Evolutionary conservation across 257 asterid species (phyloP).

Genomic region (Oldenlandia corymbosa): DNA sequence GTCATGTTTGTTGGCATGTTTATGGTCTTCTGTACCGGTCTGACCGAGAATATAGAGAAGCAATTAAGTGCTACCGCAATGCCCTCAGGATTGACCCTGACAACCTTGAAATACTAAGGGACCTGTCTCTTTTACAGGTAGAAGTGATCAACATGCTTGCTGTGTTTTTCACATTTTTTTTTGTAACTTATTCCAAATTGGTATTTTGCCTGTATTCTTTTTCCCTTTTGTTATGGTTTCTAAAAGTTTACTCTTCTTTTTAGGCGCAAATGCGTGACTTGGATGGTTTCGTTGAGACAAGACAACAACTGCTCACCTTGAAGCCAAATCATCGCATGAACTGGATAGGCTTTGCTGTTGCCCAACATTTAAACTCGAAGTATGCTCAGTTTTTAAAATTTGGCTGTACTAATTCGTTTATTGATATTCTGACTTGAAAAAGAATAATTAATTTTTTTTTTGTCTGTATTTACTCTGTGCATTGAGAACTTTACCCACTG

Average conservation of each 20-base stretch:
- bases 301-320: slow-evolving; percentile 87
- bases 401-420: no score
- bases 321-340: slow-evolving; percentile 99
- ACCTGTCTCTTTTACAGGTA: slow-evolving; percentile 97
- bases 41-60: slow-evolving; percentile 98
- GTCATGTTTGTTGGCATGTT: slow-evolving; percentile 99
- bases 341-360: slow-evolving; percentile 98
- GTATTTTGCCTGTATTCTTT: not conserved
- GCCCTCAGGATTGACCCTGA: slow-evolving; percentile 96
- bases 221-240: not conserved
- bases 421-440: no score
- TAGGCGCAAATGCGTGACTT: slow-evolving; percentile 99
- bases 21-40: slow-evolving; percentile 95
- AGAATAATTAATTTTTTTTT: no score
- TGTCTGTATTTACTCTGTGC: no score
- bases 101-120: slow-evolving; percentile 94
- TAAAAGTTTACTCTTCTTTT: not conserved
- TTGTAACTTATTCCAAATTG: not conserved
- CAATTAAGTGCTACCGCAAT: slow-evolving; percentile 94
- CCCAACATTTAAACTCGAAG: slow-evolving; percentile 91
- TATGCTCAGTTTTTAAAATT: slow-evolving; percentile 25
- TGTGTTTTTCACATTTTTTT: no score
- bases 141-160: slow-evolving; percentile 11
- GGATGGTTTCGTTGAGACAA: slow-evolving; percentile 96
- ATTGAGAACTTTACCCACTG: not conserved